Conservation (phyloP, 345 rosid species). For the Salix viminalis region DNA sequence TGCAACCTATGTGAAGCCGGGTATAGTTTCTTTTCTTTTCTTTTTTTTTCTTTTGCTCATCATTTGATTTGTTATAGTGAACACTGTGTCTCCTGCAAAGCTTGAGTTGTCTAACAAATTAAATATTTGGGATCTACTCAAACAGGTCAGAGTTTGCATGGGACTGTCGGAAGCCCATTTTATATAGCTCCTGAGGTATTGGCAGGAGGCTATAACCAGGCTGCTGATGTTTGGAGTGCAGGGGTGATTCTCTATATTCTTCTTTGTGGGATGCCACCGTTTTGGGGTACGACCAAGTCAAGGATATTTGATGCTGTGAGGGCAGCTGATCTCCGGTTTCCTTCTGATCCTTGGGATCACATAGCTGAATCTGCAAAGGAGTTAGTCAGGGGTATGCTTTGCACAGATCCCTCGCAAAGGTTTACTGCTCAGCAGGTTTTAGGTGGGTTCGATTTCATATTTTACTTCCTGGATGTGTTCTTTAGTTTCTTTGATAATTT, state of each 20-base stretch:
- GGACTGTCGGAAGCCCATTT: conserved; percentile 75
- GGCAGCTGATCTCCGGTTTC: conserved; percentile 58
- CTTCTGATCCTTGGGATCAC: conserved; percentile 50
- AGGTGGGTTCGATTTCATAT: conserved; percentile 35
- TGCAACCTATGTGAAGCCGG: conserved; percentile 57
- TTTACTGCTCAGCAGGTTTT: conserved; percentile 52
- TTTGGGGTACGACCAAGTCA: conserved; percentile 71
- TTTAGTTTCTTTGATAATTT: background rate
- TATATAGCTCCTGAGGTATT: conserved; percentile 75
- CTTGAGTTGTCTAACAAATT: background rate
- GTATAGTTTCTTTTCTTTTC: conserved; percentile 20
- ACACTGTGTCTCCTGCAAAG: conserved; percentile 1
- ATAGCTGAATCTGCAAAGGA: conserved; percentile 50
- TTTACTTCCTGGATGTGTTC: background rate
- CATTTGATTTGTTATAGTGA: background rate
- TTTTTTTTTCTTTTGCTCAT: background rate
- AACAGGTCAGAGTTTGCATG: conserved; percentile 53
- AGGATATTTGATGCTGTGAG: conserved; percentile 60
- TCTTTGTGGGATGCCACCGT: conserved; percentile 62
- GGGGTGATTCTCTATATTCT: conserved; percentile 69
- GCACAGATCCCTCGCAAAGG: conserved; percentile 45
- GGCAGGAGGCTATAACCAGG: conserved; percentile 58
- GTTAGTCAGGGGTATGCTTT: conserved; percentile 56
- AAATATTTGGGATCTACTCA: conserved; percentile 8
- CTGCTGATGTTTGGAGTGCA: conserved; percentile 74